Evolutionary conservation across 73 alveolate species (phyloP).

Genomic region (Tetrahymena borealis): DNA sequence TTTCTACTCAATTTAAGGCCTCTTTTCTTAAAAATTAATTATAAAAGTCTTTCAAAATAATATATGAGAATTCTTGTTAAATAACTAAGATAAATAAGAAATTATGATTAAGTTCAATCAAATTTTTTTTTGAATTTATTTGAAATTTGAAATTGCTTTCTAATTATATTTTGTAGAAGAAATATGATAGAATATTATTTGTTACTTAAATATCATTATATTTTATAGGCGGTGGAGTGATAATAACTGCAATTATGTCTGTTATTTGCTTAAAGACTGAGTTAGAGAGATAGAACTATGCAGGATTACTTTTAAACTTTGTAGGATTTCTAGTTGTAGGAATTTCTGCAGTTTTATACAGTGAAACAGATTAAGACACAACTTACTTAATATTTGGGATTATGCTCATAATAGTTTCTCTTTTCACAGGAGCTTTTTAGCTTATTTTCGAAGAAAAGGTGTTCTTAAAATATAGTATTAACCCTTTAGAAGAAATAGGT

Average conservation of each 20-base stretch:
- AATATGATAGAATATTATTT: too few relatives aligned
- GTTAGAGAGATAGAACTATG: neutral
- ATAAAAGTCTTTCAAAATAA: too few relatives aligned
- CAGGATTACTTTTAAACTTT: neutral
- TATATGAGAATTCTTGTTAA: too few relatives aligned
- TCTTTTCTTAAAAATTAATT: too few relatives aligned
- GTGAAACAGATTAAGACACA: neutral
- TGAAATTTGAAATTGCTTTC: too few relatives aligned
- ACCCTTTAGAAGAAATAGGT: neutral
- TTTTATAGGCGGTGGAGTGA: neutral
- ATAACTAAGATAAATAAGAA: too few relatives aligned
- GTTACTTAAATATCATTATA: too few relatives aligned
- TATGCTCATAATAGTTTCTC: neutral
- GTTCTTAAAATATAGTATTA: neutral
- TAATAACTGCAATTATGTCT: neutral
- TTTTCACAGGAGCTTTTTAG: neutral
- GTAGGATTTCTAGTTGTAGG: neutral
- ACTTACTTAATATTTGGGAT: neutral
- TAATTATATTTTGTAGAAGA: too few relatives aligned
- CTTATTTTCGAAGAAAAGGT: neutral
- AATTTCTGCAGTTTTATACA: neutral
- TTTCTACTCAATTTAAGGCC: too few relatives aligned
- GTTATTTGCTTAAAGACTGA: neutral
- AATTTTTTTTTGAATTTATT: too few relatives aligned
- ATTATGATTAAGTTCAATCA: too few relatives aligned